Evolutionary conservation across 2,329 filamentous ascomycete genomes (phyloP).

Genomic region (Xylariaceae sp.): DNA sequence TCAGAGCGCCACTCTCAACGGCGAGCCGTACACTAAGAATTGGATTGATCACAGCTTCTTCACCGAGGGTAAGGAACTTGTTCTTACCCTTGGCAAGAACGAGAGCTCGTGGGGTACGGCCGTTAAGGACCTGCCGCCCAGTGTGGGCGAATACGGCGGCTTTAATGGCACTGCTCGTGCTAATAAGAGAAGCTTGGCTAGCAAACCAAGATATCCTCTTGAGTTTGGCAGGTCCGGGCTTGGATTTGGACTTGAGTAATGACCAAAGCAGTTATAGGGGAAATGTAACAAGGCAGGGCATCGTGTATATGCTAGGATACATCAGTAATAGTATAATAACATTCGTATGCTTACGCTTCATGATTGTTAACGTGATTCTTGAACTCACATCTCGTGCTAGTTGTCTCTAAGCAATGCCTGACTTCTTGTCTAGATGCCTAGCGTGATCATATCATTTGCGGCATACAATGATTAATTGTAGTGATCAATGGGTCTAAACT

Average conservation of each 20-base stretch:
- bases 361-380: neutral
- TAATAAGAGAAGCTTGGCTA: neutral
- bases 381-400: too few relatives aligned
- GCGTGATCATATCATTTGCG: too few relatives aligned
- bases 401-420: too few relatives aligned
- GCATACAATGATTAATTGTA: too few relatives aligned
- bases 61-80: conserved; percentile 66
- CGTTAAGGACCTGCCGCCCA: conserved; percentile 68
- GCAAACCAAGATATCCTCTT: conserved; percentile 12
- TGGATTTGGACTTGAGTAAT: conserved; percentile 15
- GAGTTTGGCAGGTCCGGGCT: conserved; percentile 10
- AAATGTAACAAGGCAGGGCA: too few relatives aligned
- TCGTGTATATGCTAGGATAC: conserved; percentile 7
- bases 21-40: conserved; percentile 65
- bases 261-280: neutral
- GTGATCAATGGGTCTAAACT: too few relatives aligned
- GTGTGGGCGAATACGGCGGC: conserved; percentile 49
- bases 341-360: neutral
- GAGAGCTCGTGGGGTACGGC: conserved; percentile 72
- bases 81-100: conserved; percentile 63
- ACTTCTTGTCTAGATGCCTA: too few relatives aligned
- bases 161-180: conserved; percentile 35
- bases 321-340: conserved; percentile 16
- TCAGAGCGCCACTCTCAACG: conserved; percentile 69
- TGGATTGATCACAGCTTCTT: conserved; percentile 76